Percentiles rank a stretch among this genome's conserved stretches.
phyloP scores from a whole-genome alignment of 371 early-diverging fungal genomes.

The Zancudomyces culisetae region DNA sequence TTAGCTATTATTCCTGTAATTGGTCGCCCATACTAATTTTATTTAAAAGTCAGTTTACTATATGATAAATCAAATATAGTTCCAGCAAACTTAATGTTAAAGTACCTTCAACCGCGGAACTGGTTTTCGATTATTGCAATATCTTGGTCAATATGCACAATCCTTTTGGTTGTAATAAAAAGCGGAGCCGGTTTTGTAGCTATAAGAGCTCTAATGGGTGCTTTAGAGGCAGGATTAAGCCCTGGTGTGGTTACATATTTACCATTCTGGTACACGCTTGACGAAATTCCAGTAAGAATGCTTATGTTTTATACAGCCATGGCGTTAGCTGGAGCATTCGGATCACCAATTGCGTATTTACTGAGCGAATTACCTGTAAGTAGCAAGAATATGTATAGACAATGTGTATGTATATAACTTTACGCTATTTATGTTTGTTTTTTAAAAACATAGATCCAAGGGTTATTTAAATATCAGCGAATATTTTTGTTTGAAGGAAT shows the following conservation, averaged over 20 bases:
- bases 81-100: slow-evolving; percentile 41
- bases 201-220: slow-evolving; percentile 26
- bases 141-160: slow-evolving; percentile 30
- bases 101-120: slow-evolving; percentile 33
- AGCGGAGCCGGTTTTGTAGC: slow-evolving; percentile 11
- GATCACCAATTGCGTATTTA: slow-evolving; percentile 29
- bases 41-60: no score
- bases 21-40: no score
- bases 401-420: no score
- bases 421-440: no score
- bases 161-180: slow-evolving; percentile 21
- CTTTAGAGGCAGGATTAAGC: slow-evolving; percentile 35
- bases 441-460: slow-evolving; percentile 12
- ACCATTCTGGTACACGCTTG: slow-evolving; percentile 32
- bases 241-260: slow-evolving; percentile 33
- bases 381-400: no score
- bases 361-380: no score
- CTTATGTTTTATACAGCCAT: slow-evolving; percentile 26
- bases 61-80: no score
- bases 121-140: slow-evolving; percentile 57
- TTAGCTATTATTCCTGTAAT: no score
- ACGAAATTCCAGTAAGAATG: slow-evolving; percentile 21
- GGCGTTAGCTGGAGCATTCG: slow-evolving; percentile 27
- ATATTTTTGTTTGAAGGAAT: slow-evolving; percentile 31
- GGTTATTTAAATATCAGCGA: slow-evolving; percentile 33